These are phyloP conservation scores for Senna siamea DNA, from an alignment of 306 rosid species.

Conservation along the genomic window DNA sequence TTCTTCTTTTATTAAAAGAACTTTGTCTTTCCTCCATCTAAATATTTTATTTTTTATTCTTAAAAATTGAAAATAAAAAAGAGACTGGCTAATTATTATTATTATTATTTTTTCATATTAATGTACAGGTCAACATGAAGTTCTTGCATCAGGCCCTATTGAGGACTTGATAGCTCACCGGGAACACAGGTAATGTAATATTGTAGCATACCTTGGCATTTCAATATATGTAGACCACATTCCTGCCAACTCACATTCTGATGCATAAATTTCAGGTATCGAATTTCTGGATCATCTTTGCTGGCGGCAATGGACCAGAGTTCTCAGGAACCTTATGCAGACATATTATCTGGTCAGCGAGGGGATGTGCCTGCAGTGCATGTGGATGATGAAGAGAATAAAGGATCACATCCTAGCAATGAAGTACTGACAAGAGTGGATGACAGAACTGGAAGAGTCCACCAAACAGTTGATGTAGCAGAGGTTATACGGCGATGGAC, in stretches of 20 bases:
- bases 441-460: constrained; percentile 81
- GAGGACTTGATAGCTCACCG: constrained; percentile 98
- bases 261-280: constrained; percentile 70
- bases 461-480: constrained; percentile 87
- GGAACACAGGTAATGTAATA: constrained; percentile 83
- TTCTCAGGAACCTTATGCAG: constrained; percentile 82
- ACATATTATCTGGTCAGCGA: constrained; percentile 62
- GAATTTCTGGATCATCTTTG: constrained; percentile 96
- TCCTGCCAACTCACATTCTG: constrained; percentile 36
- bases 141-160: constrained; percentile 99
- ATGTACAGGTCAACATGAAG: constrained; percentile 87
- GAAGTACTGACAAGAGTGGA: constrained; percentile 72
- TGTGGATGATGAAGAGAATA: constrained; percentile 70
- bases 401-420: constrained; percentile 58
- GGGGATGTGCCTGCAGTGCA: constrained; percentile 53
- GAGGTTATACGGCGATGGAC: constrained; percentile 99
- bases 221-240: constrained; percentile 24
- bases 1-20: neutral
- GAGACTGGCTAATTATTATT: constrained; percentile 11
- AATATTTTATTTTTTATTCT: neutral
- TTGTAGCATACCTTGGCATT: constrained; percentile 27
- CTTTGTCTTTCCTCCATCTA: neutral
- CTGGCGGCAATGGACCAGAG: constrained; percentile 99
- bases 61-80: neutral
- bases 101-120: constrained; percentile 27